A percentile compares a stretch with the other conserved stretches of the same genome.
Conservation (phyloP, 345 rosid genomes). For the Camelina laxa region DNA sequence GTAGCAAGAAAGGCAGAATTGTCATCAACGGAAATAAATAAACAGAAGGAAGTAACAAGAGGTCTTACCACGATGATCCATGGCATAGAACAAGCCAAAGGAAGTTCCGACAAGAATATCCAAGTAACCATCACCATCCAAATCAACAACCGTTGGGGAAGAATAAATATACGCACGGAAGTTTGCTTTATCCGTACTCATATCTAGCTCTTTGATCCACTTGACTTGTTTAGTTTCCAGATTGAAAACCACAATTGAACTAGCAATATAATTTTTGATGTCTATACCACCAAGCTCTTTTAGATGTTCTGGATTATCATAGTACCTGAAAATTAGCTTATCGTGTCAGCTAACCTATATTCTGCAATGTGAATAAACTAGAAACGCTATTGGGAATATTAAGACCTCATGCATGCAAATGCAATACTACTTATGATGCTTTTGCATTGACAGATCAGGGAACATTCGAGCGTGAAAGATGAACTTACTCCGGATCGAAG, state of each 20-base stretch:
- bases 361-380: constrained; percentile 19
- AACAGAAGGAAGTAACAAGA: constrained; percentile 16
- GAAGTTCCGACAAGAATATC: constrained; percentile 98
- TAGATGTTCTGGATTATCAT: constrained; percentile 87
- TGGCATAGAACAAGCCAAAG: constrained; percentile 89
- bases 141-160: constrained; percentile 94
- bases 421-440: constrained; percentile 18
- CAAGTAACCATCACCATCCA: constrained; percentile 98
- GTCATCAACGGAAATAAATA: background rate
- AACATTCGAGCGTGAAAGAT: constrained; percentile 23
- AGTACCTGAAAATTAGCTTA: constrained; percentile 62
- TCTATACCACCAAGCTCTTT: constrained; percentile 90
- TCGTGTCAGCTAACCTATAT: constrained; percentile 23
- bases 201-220: constrained; percentile 82
- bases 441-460: constrained; percentile 17
- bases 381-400: background rate
- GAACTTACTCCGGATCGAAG: constrained; percentile 95
- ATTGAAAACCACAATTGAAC: constrained; percentile 89
- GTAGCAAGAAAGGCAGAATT: constrained; percentile 2
- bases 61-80: constrained; percentile 91
- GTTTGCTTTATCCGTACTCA: constrained; percentile 72
- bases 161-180: constrained; percentile 91
- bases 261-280: constrained; percentile 87
- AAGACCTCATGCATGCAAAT: constrained; percentile 22
- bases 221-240: constrained; percentile 99